Base-by-base conservation (phyloP, 371 early-diverging fungal genomes). In the Rhizopus stolonifer region DNA sequence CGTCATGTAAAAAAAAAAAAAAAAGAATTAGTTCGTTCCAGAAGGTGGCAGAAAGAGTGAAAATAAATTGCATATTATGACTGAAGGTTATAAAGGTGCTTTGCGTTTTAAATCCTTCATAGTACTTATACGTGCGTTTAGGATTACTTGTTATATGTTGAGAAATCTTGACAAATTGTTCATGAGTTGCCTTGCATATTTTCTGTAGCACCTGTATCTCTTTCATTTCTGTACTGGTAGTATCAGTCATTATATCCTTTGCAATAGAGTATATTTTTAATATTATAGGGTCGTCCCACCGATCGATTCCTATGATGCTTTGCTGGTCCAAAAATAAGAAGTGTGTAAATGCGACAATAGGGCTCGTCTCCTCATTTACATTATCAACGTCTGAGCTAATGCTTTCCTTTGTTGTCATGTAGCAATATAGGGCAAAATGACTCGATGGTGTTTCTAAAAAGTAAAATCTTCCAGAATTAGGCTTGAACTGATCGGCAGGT, bases 191-290 rank as follows among this genome's bases (percentile, higher is more conserved):
- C 21, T 21, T 47, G 47, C 33, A 47, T 47, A 32, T 47, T 47
- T 29, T 47, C 47, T 32, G 32, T 47, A 32, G 32, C 33, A 5
- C 49, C 49, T 48, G 49, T 49, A 55, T 15, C 49, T 48, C 49
- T 48, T 55, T 49, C 46, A 24, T 56, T 45, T 56, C 56, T 49
- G 49, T n/a, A 44, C 49, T 10, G 36, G 32, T 56, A 32, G 49
- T 50, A 17, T 57, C 51, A 51, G 50, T 50, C 46, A 50, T 46
- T 39, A 57, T 57, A 51, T 51, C 58, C 58, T 46, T 57, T 21
- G 58, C 58, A 40, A 57, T 39, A 46, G 46, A 44, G 58, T 57
- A 51, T 46, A 57, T 46, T 46, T 57, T 57, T 50, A 38, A 51
- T 29, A 50, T 15, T 19, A 44, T 55, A 48, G 49, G 56, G 49